Conservation (phyloP, 2,329 filamentous ascomycete genomes). For the Xenosphaeropsis pyriputrescens region DNA sequence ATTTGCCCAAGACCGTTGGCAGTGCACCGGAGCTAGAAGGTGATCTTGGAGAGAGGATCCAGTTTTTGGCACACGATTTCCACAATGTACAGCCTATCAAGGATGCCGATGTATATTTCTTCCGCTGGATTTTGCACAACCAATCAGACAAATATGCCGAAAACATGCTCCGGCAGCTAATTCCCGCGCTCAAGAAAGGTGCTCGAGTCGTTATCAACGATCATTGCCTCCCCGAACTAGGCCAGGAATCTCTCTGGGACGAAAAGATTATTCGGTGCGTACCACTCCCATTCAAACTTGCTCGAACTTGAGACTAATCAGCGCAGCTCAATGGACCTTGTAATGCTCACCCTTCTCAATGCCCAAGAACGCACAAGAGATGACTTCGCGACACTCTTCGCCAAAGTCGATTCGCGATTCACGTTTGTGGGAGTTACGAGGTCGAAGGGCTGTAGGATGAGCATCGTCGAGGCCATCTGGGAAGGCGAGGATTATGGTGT, state of each 20-base stretch:
- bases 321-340: slow-evolving; percentile 29
- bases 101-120: slow-evolving; percentile 27
- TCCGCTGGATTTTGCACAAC: slow-evolving; percentile 1
- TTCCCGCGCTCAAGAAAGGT: neutral
- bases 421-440: slow-evolving; percentile 28
- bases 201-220: slow-evolving; percentile 1
- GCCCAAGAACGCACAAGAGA: slow-evolving; percentile 31
- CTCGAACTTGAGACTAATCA: too few relatives aligned
- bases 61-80: slow-evolving; percentile 37
- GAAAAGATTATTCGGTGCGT: slow-evolving; percentile 24
- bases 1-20: slow-evolving; percentile 29
- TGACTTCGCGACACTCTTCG: slow-evolving; percentile 31
- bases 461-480: slow-evolving; percentile 33
- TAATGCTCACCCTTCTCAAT: slow-evolving; percentile 36
- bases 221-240: slow-evolving; percentile 16
- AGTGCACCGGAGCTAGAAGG: slow-evolving; percentile 29
- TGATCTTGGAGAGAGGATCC: slow-evolving; percentile 23
- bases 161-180: neutral
- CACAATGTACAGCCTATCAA: slow-evolving; percentile 38
- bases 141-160: neutral
- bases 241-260: slow-evolving; percentile 26
- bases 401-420: slow-evolving; percentile 25
- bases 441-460: slow-evolving; percentile 28
- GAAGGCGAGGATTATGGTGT: slow-evolving; percentile 13
- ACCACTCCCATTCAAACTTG: too few relatives aligned